Conservation (phyloP, 208 protist genomes). For the Leishmania arabica region DNA sequence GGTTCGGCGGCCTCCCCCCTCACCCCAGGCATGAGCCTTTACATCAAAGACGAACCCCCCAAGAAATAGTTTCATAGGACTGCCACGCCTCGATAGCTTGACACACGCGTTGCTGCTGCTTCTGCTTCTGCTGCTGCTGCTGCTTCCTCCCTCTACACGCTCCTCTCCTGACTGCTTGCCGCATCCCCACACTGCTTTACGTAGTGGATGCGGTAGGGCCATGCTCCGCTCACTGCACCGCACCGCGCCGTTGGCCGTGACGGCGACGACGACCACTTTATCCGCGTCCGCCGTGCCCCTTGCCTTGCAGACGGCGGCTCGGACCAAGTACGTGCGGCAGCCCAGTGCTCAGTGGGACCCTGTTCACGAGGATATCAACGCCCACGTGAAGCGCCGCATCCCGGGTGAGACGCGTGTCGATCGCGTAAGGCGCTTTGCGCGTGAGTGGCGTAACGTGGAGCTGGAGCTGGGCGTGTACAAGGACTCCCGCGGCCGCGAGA, state of each 20-base stretch:
- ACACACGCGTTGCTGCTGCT: not conserved
- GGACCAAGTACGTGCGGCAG: constrained; percentile 84
- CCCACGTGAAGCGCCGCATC: constrained; percentile 90
- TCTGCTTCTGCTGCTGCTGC: not conserved
- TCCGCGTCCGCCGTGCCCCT: constrained; percentile 7
- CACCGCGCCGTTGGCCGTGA: constrained; percentile 13
- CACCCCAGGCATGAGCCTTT: not conserved
- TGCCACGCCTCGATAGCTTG: not conserved
- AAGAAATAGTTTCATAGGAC: not conserved
- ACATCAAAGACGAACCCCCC: not conserved
- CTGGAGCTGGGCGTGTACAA: constrained; percentile 89
- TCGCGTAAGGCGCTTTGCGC: constrained; percentile 85
- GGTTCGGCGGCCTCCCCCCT: not conserved
- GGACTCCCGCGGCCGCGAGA: constrained; percentile 84
- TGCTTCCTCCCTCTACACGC: not conserved
- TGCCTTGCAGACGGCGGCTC: constrained; percentile 29
- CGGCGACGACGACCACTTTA: constrained; percentile 3
- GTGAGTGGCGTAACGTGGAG: constrained; percentile 92
- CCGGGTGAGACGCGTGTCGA: constrained; percentile 90
- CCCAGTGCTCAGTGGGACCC: constrained; percentile 87
- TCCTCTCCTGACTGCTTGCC: not conserved
- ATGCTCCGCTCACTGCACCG: constrained; percentile 34
- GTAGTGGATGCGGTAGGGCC: not conserved
- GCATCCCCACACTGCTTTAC: not conserved
- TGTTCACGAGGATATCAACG: constrained; percentile 91